Evolutionary conservation across 441 rosid species (phyloP).

Genomic region (Dalechampia spathulata): DNA sequence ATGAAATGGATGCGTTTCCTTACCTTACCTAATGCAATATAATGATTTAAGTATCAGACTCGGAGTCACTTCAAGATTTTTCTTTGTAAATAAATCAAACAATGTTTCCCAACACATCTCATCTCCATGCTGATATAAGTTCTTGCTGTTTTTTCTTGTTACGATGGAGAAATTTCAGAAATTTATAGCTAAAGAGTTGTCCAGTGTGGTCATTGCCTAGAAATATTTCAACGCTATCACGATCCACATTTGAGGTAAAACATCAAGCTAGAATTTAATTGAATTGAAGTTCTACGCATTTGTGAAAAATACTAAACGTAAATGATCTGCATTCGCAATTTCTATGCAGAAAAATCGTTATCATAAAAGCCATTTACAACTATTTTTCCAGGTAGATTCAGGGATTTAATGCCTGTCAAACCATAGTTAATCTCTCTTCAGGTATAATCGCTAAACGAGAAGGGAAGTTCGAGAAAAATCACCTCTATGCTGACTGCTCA

Average conservation of each 20-base stretch:
- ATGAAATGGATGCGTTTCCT: no score
- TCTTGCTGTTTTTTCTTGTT: background rate
- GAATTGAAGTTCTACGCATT: no score
- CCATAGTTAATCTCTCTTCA: background rate
- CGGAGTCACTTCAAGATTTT: background rate
- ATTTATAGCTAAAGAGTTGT: background rate
- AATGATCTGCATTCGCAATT: no score
- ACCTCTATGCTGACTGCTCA: slow-evolving; percentile 15
- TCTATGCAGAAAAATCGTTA: background rate
- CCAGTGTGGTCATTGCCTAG: no score
- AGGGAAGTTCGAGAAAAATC: slow-evolving; percentile 5
- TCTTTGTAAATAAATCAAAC: background rate
- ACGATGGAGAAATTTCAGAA: background rate
- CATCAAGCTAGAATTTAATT: no score
- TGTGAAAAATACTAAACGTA: no score
- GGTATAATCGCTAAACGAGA: background rate
- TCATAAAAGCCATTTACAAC: background rate
- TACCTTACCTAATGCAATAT: no score
- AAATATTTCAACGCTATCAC: no score
- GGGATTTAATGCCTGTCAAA: background rate
- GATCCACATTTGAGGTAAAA: background rate
- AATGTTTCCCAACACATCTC: background rate
- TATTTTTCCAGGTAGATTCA: background rate
- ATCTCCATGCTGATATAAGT: background rate
- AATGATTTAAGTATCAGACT: background rate